phyloP scores from a whole-genome alignment of 805 yeast species.

The Candida dajiaensis region DNA sequence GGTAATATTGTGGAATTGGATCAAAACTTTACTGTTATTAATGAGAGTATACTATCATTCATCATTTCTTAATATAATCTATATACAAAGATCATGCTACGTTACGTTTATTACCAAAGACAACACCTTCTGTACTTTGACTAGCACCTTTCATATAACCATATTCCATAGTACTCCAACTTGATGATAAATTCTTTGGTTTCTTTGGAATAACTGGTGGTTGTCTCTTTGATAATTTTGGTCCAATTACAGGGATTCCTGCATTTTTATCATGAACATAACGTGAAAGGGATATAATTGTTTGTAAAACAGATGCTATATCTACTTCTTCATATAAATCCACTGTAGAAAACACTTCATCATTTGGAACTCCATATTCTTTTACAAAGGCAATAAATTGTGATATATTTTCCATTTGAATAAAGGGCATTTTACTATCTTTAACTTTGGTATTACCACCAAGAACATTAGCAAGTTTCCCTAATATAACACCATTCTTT shows the following conservation, averaged over 20 bases:
- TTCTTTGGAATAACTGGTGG: conserved; percentile 49
- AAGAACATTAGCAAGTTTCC: conserved; percentile 38
- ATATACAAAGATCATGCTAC: conserved; percentile 23
- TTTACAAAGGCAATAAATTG: conserved; percentile 61
- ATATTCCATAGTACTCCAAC: conserved; percentile 55
- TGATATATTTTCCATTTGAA: conserved; percentile 78
- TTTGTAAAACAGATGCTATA: conserved; percentile 72
- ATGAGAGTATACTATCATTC: conserved; percentile 19
- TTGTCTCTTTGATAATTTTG: conserved; percentile 42
- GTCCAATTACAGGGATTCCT: conserved; percentile 49
- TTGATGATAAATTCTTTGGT: conserved; percentile 37
- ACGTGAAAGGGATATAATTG: conserved; percentile 69
- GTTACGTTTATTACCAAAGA: conserved; percentile 47
- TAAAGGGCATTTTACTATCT: conserved; percentile 49
- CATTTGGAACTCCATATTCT: conserved; percentile 65
- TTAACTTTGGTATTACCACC: conserved; percentile 42
- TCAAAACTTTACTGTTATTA: conserved; percentile 18
- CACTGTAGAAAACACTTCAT: conserved; percentile 72
- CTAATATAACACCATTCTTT: conserved; percentile 57
- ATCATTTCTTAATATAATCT: conserved; percentile 12
- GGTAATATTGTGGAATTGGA: conserved; percentile 22
- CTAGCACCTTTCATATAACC: conserved; percentile 56
- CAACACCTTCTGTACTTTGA: conserved; percentile 46
- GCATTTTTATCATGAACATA: conserved; percentile 53
- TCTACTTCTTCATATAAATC: conserved; percentile 71